Base-by-base conservation (phyloP, 2,329 filamentous ascomycete species). In the Fusarium austroafricanum region DNA sequence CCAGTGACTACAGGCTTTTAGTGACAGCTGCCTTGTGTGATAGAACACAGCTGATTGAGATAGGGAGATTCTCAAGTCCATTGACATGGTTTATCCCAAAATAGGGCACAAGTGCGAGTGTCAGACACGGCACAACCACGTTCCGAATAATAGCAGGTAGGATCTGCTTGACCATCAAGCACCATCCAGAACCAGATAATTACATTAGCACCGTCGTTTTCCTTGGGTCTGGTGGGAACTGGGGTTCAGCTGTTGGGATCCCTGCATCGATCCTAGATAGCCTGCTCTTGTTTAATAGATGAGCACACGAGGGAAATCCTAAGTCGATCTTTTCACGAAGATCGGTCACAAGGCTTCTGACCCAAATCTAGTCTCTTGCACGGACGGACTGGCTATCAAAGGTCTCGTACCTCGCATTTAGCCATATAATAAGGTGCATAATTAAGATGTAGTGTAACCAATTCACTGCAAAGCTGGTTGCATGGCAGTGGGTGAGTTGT, bases 121-220 rank as follows among this genome's bases (percentile, higher is more conserved):
- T 73, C 66, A 73, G 71, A 68, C 68, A 23, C 70, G 71, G 71
- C 44, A 21, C 39, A 74, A 73, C 59, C 68, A 67, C 61, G 17
- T 38, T 55, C 66, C 66, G 70, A 21, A 17, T 44, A 23, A 63
- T 11, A 18, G 31, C 43, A 42, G 20, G 26, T 38, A 46, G 35
- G 18, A 20, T 56, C 40, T 46, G 31, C 50, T 52, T 38, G 54
- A 45, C 46, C 64, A 59, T 59, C 29, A 12, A 8, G 42, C 44
- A 47, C 35, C 35, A 23, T 47, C 23, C 21, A 45, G 17, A 11
- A 38, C 28, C 39, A 33, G 37, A 39, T 10, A 44, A 37, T 39
- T 40, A 59, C 21, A 23, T 23, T 23, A 59, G 59, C 40, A 52
- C 39, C 21, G 43, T 54, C 38, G 44, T 55, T 61, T 42, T 60